A percentile compares a stretch with the other conserved stretches of the same genome.
Evolutionary conservation across 495 filamentous ascomycete species (phyloP).

Genomic region (Tetracladium marchalianum): DNA sequence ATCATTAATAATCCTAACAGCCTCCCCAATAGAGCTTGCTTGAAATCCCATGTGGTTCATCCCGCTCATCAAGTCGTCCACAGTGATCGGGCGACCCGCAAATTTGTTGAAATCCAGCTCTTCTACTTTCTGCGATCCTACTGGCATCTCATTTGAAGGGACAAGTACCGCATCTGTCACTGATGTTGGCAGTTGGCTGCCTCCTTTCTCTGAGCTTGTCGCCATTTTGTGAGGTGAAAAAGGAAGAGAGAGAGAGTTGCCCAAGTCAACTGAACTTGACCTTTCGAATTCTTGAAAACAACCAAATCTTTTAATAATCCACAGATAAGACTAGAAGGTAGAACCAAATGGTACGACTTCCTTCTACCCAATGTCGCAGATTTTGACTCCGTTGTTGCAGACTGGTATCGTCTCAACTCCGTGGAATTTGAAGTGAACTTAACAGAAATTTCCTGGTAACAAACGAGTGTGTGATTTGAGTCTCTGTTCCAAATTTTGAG

Average conservation of each 20-base stretch:
- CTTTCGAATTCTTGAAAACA: background rate
- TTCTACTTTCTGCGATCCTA: constrained; percentile 58
- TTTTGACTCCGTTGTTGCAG: no score
- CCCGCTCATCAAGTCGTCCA: constrained; percentile 69
- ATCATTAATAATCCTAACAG: constrained; percentile 79
- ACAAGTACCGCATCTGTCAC: constrained; percentile 83
- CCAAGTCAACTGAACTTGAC: background rate
- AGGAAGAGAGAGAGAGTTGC: background rate
- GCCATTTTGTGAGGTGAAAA: background rate
- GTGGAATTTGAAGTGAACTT: no score
- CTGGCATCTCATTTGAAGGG: constrained; percentile 72
- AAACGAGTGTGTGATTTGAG: no score
- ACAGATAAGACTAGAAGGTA: background rate
- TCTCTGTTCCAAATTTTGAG: no score
- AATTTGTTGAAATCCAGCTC: constrained; percentile 87
- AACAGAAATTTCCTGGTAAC: no score
- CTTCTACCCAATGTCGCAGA: no score
- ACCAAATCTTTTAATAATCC: background rate
- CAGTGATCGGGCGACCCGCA: constrained; percentile 64
- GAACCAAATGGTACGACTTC: background rate
- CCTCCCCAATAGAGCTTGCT: constrained; percentile 74
- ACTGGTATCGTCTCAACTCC: no score
- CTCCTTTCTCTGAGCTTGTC: background rate
- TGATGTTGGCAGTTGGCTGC: constrained; percentile 36
- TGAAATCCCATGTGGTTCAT: constrained; percentile 91